Base-by-base conservation (phyloP, 192 early-diverging fungal species). In the Jimgerdemannia lactiflua region DNA sequence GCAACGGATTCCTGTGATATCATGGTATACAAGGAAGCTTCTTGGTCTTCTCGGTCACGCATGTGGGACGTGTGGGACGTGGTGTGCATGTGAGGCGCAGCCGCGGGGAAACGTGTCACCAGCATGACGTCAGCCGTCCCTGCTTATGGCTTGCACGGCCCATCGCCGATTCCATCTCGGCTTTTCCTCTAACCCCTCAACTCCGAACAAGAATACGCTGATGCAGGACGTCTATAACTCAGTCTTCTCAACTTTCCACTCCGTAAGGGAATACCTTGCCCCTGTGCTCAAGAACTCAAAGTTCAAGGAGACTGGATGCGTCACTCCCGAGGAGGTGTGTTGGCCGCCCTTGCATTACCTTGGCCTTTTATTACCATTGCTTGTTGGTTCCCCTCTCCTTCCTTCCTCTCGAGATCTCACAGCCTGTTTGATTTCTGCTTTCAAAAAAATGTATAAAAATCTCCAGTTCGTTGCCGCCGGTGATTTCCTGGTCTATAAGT, bases 401-500 rank as follows among this genome's bases (percentile, higher is more conserved):
- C 10, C 42, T 59, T 19, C 18, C 39, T 39, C 6, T 17, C 40
- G 11, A 4, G 40, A 11, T 20, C 4, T 19, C 65, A 64, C 7
- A n/a, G 65, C 44, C 4, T 29, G 77, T 69, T 78, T 72, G 75
- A 63, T 67, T 64, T 64, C 43, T 71, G 29, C 76, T 67, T 44
- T 64, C 43, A 78, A 19, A 4, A 64, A 29, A 29, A 29, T 29
- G 1, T 29, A 29, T 29, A 29, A 29, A 29, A 29, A 29, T 29
- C 29, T 74, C 43, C 81, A 92, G 93, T 99, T 98, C 87, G 91
- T 97, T 69, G 90, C 91, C 42, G 97, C 97, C 4, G 98, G 98
- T 42, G 98, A 99, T 81, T 98, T 96, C 78, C 91, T 99, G 67
- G 96, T 97, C 17, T 97, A 91, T 86, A 98, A 99, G 80, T 99